Evolutionary conservation across 2,329 filamentous ascomycete genomes (phyloP), one percentile per base, ranked within the genome.

Genomic region (Colletotrichum abscissum): DNA sequence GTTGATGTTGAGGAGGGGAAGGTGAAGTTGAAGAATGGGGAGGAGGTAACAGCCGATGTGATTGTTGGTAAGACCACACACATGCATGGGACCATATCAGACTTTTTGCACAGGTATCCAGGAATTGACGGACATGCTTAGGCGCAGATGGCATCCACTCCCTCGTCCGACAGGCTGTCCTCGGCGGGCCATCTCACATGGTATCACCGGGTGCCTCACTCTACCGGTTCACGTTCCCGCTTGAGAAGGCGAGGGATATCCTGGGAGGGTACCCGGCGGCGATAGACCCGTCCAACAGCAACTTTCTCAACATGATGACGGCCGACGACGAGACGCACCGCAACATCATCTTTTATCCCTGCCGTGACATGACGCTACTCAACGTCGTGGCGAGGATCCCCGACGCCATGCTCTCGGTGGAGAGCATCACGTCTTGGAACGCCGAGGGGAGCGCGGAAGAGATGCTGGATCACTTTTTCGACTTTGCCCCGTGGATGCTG

Each of bases 131-230:
- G 19, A 8, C 3, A n/a, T 24, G 9, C 3, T 24, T 33, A 72
- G 70, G 70, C 1, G 71, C 71, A 7, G 71, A 73, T 7, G 71
- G 71, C 16, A 73, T 70, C 11, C 71, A 73, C 46, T 73, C 67
- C 46, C 26, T 66, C 12, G 71, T 73, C 5, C 55, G 71, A 7
- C n/a, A 38, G 2, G 60, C 67, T 0, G 57, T 73, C 5, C 14
- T 71, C 24, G 67, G 67, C 33, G 56, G 26, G 7, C 60, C 58
- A 16, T 19, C 60, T 9, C 33, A 49, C 5, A 56, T 73, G 55
- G 19, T 57, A 0, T 62, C 67, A 22, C 28, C 60, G 14, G 71
- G 71, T 1, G 67, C 60, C 42, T 73, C 71, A 28, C 67, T 70
- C 1, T 73, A 73, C 46, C 71, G 71, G 4, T 73, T 73, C 35